Evolutionary conservation across 2,329 filamentous ascomycete species (phyloP).

Genomic region (Phialophora expanda): DNA sequence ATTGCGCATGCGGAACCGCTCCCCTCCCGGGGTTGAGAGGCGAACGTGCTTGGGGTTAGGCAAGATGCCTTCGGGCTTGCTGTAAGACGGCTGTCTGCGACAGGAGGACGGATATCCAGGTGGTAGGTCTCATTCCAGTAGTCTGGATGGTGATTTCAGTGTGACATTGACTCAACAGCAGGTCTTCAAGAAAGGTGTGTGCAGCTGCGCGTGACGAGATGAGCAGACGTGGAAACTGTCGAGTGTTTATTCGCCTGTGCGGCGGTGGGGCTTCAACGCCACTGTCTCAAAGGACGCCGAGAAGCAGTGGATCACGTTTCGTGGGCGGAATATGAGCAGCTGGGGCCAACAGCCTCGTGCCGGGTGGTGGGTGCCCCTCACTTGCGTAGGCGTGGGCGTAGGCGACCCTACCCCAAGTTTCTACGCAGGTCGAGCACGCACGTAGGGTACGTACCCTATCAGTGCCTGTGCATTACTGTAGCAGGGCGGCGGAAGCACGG

Average conservation of each 20-base stretch:
- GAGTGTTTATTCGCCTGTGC: not conserved
- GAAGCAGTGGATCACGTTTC: not conserved
- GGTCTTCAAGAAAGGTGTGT: not conserved
- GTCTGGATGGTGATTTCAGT: constrained; percentile 16
- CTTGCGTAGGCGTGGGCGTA: not conserved
- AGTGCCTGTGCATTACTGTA: not conserved
- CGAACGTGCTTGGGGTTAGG: constrained; percentile 1
- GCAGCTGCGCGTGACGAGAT: not conserved
- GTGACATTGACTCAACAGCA: not conserved
- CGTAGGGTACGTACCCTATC: not conserved
- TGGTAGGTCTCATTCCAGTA: constrained; percentile 4
- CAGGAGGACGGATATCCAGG: constrained; percentile 1
- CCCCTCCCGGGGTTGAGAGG: constrained; percentile 7
- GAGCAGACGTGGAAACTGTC: not conserved
- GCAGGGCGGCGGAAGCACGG: not conserved
- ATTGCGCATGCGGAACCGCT: constrained; percentile 12
- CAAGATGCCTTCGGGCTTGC: constrained; percentile 5
- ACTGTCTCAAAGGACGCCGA: constrained; percentile 1
- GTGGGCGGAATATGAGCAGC: constrained; percentile 14
- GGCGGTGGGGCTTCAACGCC: not conserved
- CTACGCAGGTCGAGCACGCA: not conserved
- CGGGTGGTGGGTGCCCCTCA: not conserved
- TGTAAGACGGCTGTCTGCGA: constrained; percentile 15
- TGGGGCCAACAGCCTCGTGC: not conserved
- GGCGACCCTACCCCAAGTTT: not conserved